Evolutionary conservation across 78 protist species (phyloP).

Genomic region (Cavenderia fasciculata): DNA sequence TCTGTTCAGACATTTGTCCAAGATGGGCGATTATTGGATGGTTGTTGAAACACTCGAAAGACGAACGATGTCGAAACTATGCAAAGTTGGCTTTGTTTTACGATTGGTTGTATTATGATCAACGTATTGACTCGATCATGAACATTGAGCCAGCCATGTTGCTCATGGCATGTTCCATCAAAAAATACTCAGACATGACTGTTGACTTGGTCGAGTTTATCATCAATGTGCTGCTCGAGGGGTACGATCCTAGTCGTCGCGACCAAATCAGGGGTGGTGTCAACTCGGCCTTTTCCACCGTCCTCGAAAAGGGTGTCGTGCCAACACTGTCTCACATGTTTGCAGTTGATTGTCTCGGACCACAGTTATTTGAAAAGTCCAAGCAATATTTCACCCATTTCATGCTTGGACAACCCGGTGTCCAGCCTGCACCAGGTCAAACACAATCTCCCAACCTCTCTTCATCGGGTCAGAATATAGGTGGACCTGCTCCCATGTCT

Average conservation of each 20-base stretch:
- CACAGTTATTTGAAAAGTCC: slow-evolving; percentile 46
- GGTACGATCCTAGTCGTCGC: slow-evolving; percentile 33
- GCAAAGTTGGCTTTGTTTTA: slow-evolving; percentile 71
- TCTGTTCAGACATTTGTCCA: slow-evolving; percentile 77
- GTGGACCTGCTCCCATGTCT: not conserved
- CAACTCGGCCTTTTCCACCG: slow-evolving; percentile 11
- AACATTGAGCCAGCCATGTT: slow-evolving; percentile 86
- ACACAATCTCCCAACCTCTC: not conserved
- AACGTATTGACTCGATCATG: slow-evolving; percentile 74
- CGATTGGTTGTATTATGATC: slow-evolving; percentile 81
- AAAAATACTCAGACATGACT: slow-evolving; percentile 79
- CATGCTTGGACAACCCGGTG: not conserved
- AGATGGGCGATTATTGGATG: slow-evolving; percentile 90
- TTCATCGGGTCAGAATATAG: not conserved
- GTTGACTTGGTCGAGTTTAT: slow-evolving; percentile 74
- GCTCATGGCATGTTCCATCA: slow-evolving; percentile 79
- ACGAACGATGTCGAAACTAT: slow-evolving; percentile 40
- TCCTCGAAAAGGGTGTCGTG: slow-evolving; percentile 68
- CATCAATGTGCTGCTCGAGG: slow-evolving; percentile 24
- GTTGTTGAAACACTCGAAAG: slow-evolving; percentile 58
- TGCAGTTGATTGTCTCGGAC: slow-evolving; percentile 15
- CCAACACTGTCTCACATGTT: slow-evolving; percentile 36
- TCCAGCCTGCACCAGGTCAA: not conserved
- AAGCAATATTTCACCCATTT: slow-evolving; percentile 25
- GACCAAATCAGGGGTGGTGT: slow-evolving; percentile 59